These are phyloP conservation scores for Apiospora arundinis DNA, from an alignment of 2,329 filamentous ascomycete genomes.

Conservation along the genomic window DNA sequence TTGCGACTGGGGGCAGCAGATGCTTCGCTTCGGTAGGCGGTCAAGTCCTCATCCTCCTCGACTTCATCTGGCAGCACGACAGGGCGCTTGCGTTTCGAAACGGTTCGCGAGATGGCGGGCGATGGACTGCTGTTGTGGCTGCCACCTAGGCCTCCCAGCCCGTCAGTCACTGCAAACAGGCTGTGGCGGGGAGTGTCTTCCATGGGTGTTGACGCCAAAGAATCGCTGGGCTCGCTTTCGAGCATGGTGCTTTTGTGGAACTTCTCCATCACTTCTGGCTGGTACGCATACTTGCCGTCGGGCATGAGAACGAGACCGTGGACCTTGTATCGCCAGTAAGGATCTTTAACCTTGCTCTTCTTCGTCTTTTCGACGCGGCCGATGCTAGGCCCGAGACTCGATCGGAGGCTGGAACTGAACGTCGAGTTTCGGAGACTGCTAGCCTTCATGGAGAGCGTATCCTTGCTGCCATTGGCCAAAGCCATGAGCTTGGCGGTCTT, in stretches of 20 bases:
- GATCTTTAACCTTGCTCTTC: conserved; percentile 37
- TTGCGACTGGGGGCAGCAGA: conserved; percentile 32
- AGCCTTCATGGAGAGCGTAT: conserved; percentile 39
- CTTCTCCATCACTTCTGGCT: conserved; percentile 55
- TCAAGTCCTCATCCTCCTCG: conserved; percentile 32
- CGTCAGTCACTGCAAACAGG: background rate
- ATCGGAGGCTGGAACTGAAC: conserved; percentile 43
- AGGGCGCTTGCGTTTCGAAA: conserved; percentile 36
- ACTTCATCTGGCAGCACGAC: conserved; percentile 17
- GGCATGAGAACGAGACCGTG: conserved; percentile 55
- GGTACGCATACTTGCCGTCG: conserved; percentile 59
- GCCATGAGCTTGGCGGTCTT: conserved; percentile 41
- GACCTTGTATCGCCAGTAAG: conserved; percentile 46
- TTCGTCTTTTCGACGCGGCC: conserved; percentile 39
- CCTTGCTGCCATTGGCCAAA: conserved; percentile 33
- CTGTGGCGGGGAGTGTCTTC: background rate
- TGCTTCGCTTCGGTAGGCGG: conserved; percentile 31
- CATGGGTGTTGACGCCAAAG: background rate
- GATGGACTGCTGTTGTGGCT: conserved; percentile 31
- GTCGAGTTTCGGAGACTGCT: conserved; percentile 40
- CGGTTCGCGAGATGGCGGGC: conserved; percentile 27
- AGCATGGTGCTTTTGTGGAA: conserved; percentile 28
- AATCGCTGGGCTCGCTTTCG: conserved; percentile 15
- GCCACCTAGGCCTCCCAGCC: background rate
- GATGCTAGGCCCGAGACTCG: conserved; percentile 41